phyloP scores from a whole-genome alignment of 169 alveolate genomes.

The Eimeria brunetti region DNA sequence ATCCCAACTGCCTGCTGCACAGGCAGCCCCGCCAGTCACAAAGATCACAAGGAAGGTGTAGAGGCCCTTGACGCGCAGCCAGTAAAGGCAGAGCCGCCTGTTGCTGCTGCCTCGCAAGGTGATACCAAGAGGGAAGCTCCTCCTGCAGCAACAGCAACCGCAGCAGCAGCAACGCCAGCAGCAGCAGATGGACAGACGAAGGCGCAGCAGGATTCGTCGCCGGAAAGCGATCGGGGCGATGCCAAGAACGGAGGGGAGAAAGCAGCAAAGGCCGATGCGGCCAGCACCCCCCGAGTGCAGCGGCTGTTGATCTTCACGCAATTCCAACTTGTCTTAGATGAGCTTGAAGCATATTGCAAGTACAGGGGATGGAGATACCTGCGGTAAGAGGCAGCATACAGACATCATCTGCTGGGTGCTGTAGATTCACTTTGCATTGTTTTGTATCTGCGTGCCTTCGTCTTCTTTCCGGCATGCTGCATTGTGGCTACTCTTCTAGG shows the following conservation, averaged over 20 bases:
- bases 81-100: background rate
- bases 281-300: conserved; percentile 87
- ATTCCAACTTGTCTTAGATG: conserved; percentile 93
- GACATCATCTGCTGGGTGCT: too few species aligned
- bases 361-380: conserved; percentile 94
- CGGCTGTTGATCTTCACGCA: conserved; percentile 93
- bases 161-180: conserved; percentile 20
- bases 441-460: background rate
- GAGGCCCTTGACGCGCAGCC: conserved; percentile 56
- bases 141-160: background rate
- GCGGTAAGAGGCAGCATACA: conserved; percentile 56
- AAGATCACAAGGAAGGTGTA: conserved; percentile 31
- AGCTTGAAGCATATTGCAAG: conserved; percentile 92
- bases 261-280: conserved; percentile 39
- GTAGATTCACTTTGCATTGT: too few species aligned
- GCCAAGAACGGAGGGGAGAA: conserved; percentile 11
- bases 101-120: background rate
- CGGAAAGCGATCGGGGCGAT: conserved; percentile 24
- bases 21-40: conserved; percentile 65
- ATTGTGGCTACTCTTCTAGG: background rate
- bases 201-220: conserved; percentile 10
- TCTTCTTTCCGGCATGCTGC: background rate
- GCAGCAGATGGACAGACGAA: background rate
- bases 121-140: conserved; percentile 3
- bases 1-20: conserved; percentile 74